Percentiles rank a stretch among this genome's conserved stretches.
Evolutionary conservation across 495 filamentous ascomycete genomes (phyloP).

Genomic region (Glarea lozoyensis): DNA sequence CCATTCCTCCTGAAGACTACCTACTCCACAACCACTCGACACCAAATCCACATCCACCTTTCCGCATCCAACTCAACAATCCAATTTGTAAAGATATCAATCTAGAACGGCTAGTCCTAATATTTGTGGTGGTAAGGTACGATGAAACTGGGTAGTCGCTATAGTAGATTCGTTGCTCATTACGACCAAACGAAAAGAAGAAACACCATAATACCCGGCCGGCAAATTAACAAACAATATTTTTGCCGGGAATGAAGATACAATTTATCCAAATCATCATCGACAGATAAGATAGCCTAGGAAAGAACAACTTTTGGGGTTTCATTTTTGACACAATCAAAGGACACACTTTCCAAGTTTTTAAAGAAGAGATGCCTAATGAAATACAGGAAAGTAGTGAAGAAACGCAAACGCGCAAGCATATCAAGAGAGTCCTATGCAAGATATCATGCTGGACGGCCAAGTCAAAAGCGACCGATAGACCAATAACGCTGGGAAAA

Average conservation of each 20-base stretch:
- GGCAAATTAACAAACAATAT: slow-evolving; percentile 12
- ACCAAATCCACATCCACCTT: too few relatives aligned
- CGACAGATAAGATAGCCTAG: slow-evolving; percentile 18
- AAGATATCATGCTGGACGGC: slow-evolving; percentile 13
- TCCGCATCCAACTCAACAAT: too few relatives aligned
- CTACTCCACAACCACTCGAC: too few relatives aligned
- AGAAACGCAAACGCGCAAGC: slow-evolving; percentile 10
- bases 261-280: slow-evolving; percentile 13
- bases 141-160: slow-evolving; percentile 23
- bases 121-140: slow-evolving; percentile 11
- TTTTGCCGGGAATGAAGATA: slow-evolving; percentile 1
- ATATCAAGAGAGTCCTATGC: slow-evolving; percentile 18
- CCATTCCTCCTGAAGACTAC: too few relatives aligned
- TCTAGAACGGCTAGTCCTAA: slow-evolving; percentile 7
- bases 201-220: too few relatives aligned
- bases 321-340: too few relatives aligned
- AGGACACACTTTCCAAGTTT: too few relatives aligned
- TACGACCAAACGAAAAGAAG: slow-evolving; percentile 17
- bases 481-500: slow-evolving; percentile 7
- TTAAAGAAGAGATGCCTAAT: too few relatives aligned
- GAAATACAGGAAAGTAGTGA: slow-evolving; percentile 13
- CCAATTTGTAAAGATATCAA: too few relatives aligned
- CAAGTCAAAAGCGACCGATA: slow-evolving; percentile 5
- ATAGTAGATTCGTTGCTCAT: slow-evolving; percentile 27
- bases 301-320: slow-evolving; percentile 24